These are phyloP conservation scores for Verticillium tricorpus DNA, from an alignment of 2,329 filamentous ascomycete species.

Conservation along the genomic window DNA sequence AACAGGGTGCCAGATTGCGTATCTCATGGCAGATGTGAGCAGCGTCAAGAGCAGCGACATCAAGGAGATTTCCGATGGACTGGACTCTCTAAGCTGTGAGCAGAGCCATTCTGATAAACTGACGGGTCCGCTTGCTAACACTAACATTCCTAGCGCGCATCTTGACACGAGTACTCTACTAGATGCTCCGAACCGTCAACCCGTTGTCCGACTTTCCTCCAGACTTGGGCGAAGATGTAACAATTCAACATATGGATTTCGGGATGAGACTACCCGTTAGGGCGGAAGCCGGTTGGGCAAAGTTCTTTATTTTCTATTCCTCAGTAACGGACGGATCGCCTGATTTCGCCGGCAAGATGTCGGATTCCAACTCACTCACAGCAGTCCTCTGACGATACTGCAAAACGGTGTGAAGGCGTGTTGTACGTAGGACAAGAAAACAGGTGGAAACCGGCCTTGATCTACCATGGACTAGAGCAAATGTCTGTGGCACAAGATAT, in stretches of 20 bases:
- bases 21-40: slow-evolving; percentile 97
- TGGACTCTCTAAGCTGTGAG: slow-evolving; percentile 79
- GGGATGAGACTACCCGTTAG: too few species aligned
- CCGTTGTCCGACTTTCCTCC: neutral
- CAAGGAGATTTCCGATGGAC: slow-evolving; percentile 75
- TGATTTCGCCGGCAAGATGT: neutral
- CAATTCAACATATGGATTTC: neutral
- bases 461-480: too few species aligned
- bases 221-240: neutral
- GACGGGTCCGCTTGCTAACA: slow-evolving; percentile 1
- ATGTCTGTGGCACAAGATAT: too few species aligned
- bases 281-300: neutral
- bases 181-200: slow-evolving; percentile 6
- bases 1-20: slow-evolving; percentile 59
- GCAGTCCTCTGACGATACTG: neutral
- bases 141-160: slow-evolving; percentile 30
- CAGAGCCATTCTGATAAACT: slow-evolving; percentile 9
- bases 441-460: too few species aligned
- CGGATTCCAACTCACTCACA: neutral
- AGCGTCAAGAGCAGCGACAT: slow-evolving; percentile 76
- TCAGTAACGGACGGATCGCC: too few species aligned
- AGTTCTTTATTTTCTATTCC: neutral
- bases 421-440: too few species aligned
- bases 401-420: neutral
- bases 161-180: slow-evolving; percentile 44